Base-by-base conservation (phyloP, 768 basidiomycete genomes). In the Russula griseocarnosa region DNA sequence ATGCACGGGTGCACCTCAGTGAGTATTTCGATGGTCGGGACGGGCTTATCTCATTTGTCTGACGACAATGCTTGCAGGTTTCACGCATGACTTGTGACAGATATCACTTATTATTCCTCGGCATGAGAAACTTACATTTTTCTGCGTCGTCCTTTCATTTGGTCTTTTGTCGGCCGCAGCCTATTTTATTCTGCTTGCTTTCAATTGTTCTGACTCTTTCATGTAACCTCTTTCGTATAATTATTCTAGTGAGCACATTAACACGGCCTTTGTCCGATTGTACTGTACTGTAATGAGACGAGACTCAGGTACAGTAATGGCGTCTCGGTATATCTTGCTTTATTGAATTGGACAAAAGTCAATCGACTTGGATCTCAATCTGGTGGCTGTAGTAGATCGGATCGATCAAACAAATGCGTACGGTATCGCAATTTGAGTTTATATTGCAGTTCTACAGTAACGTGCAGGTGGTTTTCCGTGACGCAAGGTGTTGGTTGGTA, bases 1-100 rank as follows among this genome's bases (percentile, higher is more conserved):
- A n/a, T n/a, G n/a, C n/a, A n/a, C n/a, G n/a, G 63, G 63, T 1
- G 63, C 58, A 42, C 63, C 63, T 60, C 47, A 53, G 63, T 64
- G 38, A 64, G 63, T 50, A 55, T 42, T 36, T 24, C 20, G 26
- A 3, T 18, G 16, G 18, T 11, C 3, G 9, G 28, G 26, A 55
- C 28, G 18, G 18, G 10, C 10, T 20, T 36, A 14, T 34, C 16
- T 40, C 38, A 0, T 40, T 40, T 28, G 46, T 20, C 53, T 64
- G 28, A 60, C 5, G 5, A 60, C 6, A 9, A 47, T 26, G 1
- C 11, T 10, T 34, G 28, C 18, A 64, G 63, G 36, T 64, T 64
- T 64, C 63, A 64, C 6, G 52, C 63, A 42, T 64, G 63, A 64
- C 22, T 16, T 24, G 22, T 49, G 50, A 18, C 36, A 18, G 3